These are phyloP conservation scores for Chloranthus sessilifolius DNA, from an alignment of 164 flowering plant species.

Conservation along the genomic window DNA sequence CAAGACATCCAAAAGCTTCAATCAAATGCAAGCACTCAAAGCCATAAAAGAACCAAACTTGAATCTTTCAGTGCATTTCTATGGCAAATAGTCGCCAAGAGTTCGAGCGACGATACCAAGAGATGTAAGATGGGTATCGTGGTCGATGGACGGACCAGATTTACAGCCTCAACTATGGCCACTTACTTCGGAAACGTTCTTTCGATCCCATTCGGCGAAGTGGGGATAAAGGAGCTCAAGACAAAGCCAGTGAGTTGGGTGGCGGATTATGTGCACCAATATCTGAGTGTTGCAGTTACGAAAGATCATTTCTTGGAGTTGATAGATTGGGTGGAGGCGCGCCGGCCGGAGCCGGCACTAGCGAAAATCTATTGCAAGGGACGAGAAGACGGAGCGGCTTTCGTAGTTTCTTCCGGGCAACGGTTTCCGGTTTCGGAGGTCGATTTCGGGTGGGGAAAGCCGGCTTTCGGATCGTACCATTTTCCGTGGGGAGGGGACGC, in stretches of 20 bases:
- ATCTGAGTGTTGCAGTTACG: slow-evolving; percentile 9
- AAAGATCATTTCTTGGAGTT: slow-evolving; percentile 31
- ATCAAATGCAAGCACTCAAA: neutral
- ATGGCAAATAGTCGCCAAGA: slow-evolving; percentile 10
- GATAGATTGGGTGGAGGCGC: slow-evolving; percentile 35
- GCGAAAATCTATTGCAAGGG: slow-evolving; percentile 24
- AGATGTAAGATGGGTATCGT: slow-evolving; percentile 16
- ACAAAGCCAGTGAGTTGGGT: slow-evolving; percentile 23
- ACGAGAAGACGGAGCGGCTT: slow-evolving; percentile 23
- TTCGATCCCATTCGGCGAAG: slow-evolving; percentile 26
- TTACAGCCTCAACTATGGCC: slow-evolving; percentile 7
- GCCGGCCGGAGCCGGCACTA: slow-evolving; percentile 20
- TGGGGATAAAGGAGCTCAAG: slow-evolving; percentile 9
- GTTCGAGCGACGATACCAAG: neutral
- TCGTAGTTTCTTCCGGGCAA: slow-evolving; percentile 33
- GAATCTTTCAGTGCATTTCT: slow-evolving; percentile 11
- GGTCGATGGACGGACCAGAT: slow-evolving; percentile 14
- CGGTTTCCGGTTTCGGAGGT: slow-evolving; percentile 24
- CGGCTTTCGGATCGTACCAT: slow-evolving; percentile 29
- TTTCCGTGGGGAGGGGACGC: slow-evolving; percentile 32
- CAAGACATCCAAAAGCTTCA: slow-evolving; percentile 8
- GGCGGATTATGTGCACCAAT: slow-evolving; percentile 19
- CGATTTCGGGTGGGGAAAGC: slow-evolving; percentile 39
- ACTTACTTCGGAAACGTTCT: slow-evolving; percentile 35
- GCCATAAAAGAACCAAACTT: slow-evolving; percentile 8